Conservation (phyloP, 1,284 basidiomycete genomes). For the Ganoderma leucocontextum region DNA sequence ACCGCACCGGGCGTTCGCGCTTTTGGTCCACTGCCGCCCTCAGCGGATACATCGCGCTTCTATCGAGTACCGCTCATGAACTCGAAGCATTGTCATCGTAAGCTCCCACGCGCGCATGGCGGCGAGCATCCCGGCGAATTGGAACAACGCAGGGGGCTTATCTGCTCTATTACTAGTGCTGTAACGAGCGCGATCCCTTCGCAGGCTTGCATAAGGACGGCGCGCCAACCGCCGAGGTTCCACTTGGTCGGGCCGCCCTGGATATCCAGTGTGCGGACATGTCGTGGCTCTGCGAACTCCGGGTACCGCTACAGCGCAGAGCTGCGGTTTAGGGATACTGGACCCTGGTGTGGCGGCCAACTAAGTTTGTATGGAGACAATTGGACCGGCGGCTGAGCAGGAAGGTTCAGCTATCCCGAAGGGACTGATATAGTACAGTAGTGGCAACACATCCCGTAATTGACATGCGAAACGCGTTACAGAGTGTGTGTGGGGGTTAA, state of each 20-base stretch:
- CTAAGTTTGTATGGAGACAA: background rate
- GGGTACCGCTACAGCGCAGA: background rate
- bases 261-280: background rate
- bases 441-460: background rate
- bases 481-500: background rate
- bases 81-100: background rate
- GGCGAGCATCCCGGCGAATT: background rate
- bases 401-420: background rate
- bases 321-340: background rate
- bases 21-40: background rate
- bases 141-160: background rate
- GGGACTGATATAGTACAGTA: background rate
- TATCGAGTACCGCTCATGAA: background rate
- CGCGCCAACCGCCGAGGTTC: background rate
- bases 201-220: conserved; percentile 10
- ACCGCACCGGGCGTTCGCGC: background rate
- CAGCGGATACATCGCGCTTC: background rate
- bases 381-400: conserved; percentile 5
- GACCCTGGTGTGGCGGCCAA: background rate
- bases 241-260: background rate
- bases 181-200: conserved; percentile 1
- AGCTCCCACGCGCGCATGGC: background rate
- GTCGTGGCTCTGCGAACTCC: background rate
- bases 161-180: background rate
- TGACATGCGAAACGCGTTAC: background rate